Evolutionary conservation across 1,139 yeast species (phyloP).

Genomic region (Yamadazyma blattariae): DNA sequence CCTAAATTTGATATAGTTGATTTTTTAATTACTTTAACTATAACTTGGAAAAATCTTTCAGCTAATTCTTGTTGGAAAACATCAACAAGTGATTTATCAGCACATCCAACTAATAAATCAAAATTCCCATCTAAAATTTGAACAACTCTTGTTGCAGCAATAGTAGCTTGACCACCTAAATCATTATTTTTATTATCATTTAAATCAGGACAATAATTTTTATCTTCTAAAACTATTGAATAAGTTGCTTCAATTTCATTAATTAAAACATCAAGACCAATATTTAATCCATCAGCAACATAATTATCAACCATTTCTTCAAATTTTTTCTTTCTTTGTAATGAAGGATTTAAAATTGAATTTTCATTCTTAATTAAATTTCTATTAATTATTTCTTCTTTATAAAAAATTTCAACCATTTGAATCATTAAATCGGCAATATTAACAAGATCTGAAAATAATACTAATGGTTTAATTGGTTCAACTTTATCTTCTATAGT

Average conservation of each 20-base stretch:
- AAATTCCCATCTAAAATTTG: conserved; percentile 70
- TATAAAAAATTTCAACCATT: conserved; percentile 87
- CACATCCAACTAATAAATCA: conserved; percentile 71
- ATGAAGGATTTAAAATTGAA: conserved; percentile 77
- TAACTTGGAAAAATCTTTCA: conserved; percentile 72
- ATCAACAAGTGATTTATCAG: conserved; percentile 85
- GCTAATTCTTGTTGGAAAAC: conserved; percentile 95
- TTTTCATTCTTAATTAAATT: conserved; percentile 64
- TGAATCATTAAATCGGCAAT: conserved; percentile 91
- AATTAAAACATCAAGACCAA: conserved; percentile 85
- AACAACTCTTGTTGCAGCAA: conserved; percentile 64
- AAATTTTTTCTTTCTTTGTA: conserved; percentile 75
- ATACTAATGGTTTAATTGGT: conserved; percentile 76
- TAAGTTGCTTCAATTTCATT: conserved; percentile 59
- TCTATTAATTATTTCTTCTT: conserved; percentile 70
- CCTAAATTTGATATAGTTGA: conserved; percentile 76
- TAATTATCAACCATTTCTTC: conserved; percentile 81
- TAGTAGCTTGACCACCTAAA: conserved; percentile 53
- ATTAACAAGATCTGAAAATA: conserved; percentile 86
- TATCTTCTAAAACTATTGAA: conserved; percentile 7
- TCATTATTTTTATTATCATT: background rate
- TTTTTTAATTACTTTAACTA: conserved; percentile 71
- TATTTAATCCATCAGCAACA: conserved; percentile 89
- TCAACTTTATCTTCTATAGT: conserved; percentile 12
- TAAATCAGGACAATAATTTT: conserved; percentile 8